These are phyloP conservation scores for Kodamaea hsintzibuensis DNA, from an alignment of 805 yeast species.

Conservation along the genomic window DNA sequence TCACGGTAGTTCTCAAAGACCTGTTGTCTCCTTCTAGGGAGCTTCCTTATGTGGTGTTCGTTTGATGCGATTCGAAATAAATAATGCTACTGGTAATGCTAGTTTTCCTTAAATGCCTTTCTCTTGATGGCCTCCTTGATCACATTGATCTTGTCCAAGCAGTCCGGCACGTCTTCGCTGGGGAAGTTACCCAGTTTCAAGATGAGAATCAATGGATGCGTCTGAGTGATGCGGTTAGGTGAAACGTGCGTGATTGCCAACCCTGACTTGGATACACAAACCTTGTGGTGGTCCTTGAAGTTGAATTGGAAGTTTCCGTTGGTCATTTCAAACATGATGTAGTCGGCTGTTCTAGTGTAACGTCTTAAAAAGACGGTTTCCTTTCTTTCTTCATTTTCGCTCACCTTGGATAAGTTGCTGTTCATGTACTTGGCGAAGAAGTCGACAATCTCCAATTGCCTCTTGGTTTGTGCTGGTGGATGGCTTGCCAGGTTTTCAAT, in stretches of 20 bases:
- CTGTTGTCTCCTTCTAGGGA: neutral
- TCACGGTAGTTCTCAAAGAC: neutral
- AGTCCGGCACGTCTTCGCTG: constrained; percentile 40
- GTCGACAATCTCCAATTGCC: constrained; percentile 81
- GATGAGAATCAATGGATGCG: constrained; percentile 54
- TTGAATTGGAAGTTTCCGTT: constrained; percentile 93
- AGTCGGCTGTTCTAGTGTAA: constrained; percentile 75
- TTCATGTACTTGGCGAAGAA: constrained; percentile 92
- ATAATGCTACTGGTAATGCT: constrained; percentile 4
- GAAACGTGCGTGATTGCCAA: constrained; percentile 77
- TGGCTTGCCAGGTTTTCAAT: constrained; percentile 44
- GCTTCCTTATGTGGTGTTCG: neutral
- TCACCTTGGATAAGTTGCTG: constrained; percentile 79
- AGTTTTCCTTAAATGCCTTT: constrained; percentile 28
- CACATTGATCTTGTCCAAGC: constrained; percentile 38
- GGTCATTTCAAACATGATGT: constrained; percentile 89
- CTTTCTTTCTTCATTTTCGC: constrained; percentile 60
- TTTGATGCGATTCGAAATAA: constrained; percentile 3
- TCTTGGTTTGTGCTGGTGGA: constrained; percentile 52
- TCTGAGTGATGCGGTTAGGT: constrained; percentile 69
- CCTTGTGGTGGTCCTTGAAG: constrained; percentile 91
- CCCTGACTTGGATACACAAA: constrained; percentile 77
- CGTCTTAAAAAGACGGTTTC: constrained; percentile 79
- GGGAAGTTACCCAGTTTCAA: constrained; percentile 46
- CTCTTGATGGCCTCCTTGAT: constrained; percentile 67